Conservation (phyloP, 768 basidiomycete genomes). For the Clavaria fumosa region DNA sequence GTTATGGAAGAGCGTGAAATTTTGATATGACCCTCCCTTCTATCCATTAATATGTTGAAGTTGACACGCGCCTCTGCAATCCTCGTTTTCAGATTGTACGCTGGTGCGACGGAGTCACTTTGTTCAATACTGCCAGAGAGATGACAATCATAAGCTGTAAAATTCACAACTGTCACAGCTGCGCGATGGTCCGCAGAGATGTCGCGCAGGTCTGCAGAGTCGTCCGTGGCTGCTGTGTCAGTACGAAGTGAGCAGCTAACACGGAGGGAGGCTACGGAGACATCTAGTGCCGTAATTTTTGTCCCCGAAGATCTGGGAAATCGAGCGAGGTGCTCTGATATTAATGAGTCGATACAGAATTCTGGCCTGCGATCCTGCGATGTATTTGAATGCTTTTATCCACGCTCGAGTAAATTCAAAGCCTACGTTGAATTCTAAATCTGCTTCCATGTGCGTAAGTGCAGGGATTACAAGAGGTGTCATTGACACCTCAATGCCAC, state of each 20-base stretch:
- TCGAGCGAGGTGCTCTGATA: conserved; percentile 24
- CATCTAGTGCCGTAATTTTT: too few species aligned
- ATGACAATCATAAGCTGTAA: too few species aligned
- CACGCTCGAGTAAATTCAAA: background rate
- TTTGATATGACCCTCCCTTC: background rate
- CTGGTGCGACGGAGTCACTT: too few species aligned
- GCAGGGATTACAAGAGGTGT: conserved; percentile 41
- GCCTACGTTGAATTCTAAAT: conserved; percentile 23
- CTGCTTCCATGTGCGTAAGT: conserved; percentile 29
- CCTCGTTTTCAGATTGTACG: too few species aligned
- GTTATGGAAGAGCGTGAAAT: background rate
- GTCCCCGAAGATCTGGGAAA: conserved; percentile 15
- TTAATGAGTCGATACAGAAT: conserved; percentile 26
- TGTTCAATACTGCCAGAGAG: too few species aligned
- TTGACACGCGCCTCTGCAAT: conserved; percentile 8
- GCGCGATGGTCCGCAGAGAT: conserved; percentile 29
- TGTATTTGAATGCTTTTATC: conserved; percentile 1
- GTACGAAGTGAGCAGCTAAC: too few species aligned
- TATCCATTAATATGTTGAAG: background rate
- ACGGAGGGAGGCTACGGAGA: too few species aligned
- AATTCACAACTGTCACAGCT: conserved; percentile 21
- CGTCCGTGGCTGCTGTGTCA: conserved; percentile 14
- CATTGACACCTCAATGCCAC: conserved; percentile 26
- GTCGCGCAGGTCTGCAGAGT: conserved; percentile 30
- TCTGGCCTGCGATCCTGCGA: conserved; percentile 22